A percentile compares a stretch with the other conserved stretches of the same genome.
Evolutionary conservation across 2,329 filamentous ascomycete species (phyloP).

Genomic region (Aspergillus fructus): DNA sequence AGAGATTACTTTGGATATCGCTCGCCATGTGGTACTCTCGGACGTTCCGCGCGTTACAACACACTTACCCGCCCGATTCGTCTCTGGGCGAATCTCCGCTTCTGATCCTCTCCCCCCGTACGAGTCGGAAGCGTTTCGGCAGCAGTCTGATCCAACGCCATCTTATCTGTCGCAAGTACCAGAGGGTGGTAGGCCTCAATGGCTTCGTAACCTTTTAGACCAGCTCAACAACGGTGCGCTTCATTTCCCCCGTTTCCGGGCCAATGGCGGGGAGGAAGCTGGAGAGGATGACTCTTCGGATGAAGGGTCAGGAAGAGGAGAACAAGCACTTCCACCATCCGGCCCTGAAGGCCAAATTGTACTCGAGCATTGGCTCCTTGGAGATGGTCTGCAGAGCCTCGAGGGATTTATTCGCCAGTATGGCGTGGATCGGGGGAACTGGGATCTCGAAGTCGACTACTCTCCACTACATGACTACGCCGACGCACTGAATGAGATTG

Average conservation of each 20-base stretch:
- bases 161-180: constrained; percentile 32
- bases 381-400: constrained; percentile 34
- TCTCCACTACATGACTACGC: constrained; percentile 38
- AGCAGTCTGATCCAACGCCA: constrained; percentile 35
- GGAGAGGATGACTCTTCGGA: constrained; percentile 12
- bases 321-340: constrained; percentile 20
- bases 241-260: constrained; percentile 25
- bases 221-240: constrained; percentile 35
- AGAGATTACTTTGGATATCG: constrained; percentile 57
- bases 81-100: constrained; percentile 66
- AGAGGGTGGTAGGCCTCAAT: constrained; percentile 33
- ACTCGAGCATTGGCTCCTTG: constrained; percentile 35
- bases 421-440: constrained; percentile 44
- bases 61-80: constrained; percentile 65
- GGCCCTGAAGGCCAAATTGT: constrained; percentile 27
- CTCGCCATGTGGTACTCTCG: constrained; percentile 75
- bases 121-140: constrained; percentile 40
- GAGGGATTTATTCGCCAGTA: constrained; percentile 37
- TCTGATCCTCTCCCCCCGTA: constrained; percentile 80
- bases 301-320: constrained; percentile 13
- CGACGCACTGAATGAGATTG: constrained; percentile 28
- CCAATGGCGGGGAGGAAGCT: constrained; percentile 19
- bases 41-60: constrained; percentile 71
- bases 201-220: constrained; percentile 36
- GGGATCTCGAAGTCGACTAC: constrained; percentile 37